Percentiles rank a stretch among this genome's conserved stretches.
Evolutionary conservation across 768 basidiomycete species (phyloP).

Genomic region (Lactarius indigo): DNA sequence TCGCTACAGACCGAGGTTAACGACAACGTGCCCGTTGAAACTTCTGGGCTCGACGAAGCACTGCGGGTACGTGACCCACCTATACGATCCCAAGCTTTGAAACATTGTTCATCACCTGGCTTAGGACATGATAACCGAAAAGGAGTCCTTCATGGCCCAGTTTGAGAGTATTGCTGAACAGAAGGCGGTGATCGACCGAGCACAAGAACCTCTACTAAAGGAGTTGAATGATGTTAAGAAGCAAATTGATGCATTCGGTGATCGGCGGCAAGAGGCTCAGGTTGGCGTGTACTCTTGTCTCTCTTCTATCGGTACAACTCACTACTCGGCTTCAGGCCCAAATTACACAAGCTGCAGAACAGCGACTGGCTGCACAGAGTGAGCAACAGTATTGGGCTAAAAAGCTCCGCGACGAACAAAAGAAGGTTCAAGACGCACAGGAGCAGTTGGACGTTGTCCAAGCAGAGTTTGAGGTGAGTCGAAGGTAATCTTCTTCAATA

Average conservation of each 20-base stretch:
- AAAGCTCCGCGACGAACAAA: constrained; percentile 52
- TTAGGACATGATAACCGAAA: constrained; percentile 57
- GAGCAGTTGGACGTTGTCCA: constrained; percentile 48
- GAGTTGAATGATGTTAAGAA: constrained; percentile 45
- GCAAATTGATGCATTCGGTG: constrained; percentile 51
- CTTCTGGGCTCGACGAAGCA: constrained; percentile 53
- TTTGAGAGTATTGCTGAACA: constrained; percentile 43
- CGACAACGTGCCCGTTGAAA: constrained; percentile 62
- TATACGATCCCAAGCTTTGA: not conserved
- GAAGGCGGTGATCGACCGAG: constrained; percentile 46
- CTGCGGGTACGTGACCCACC: constrained; percentile 42
- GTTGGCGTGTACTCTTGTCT: constrained; percentile 38
- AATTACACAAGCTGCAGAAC: constrained; percentile 46
- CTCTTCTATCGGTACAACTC: constrained; percentile 12
- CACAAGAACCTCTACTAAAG: constrained; percentile 41
- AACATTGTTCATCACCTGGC: not conserved
- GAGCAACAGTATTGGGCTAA: constrained; percentile 44
- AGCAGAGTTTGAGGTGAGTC: constrained; percentile 59
- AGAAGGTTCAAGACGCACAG: constrained; percentile 44
- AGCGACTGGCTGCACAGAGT: constrained; percentile 50
- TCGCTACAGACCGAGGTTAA: constrained; percentile 58
- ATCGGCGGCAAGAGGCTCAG: constrained; percentile 38
- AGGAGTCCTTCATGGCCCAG: constrained; percentile 45
- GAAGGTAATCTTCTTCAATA: not conserved
- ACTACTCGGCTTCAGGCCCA: constrained; percentile 37